Base-by-base conservation (phyloP, 257 asterid species). In the Solanum dulcamara region DNA sequence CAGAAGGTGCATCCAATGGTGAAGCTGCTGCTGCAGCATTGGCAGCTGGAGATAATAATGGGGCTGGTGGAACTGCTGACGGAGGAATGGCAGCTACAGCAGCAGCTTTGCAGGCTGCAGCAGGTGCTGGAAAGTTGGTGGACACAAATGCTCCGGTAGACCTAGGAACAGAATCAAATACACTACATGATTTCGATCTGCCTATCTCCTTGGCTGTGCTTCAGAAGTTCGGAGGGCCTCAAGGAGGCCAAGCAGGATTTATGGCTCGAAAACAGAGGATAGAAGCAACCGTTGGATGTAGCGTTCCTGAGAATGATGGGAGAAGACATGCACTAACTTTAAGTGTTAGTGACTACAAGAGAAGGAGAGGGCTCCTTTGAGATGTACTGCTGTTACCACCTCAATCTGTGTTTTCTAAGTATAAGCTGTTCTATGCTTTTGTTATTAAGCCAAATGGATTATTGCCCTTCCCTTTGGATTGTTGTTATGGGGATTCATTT, bases 341-440 rank as follows among this genome's bases (percentile, higher is more conserved):
- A 94, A 91, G 95, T 8, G 95, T 95, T 66, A 95, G 98, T 15
- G 99, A 96, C 89, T 95, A 96, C 85, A 96, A 95, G 93, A 90
- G 99, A 74, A 86, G 99, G 83, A 93, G 98, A 89, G 99, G 98
- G 17, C 91, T 96, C 88, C 96, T 96, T 22, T 96, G 93, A 93
- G 35, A 68, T 82, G 44, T 48, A 55, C 46, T 67, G 60, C 66
- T 81, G 57, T 59, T 81, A 26, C 84, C 84, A 15, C 20, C 18
- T 80, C 26, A 24, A 53, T 28, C 24, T 48, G 30, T 80, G 51
- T 22, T 33, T 50, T 80, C 15, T 0, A 80, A 33, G 33, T 12
- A 68, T 33, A 44, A 68, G 48, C 15, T 33, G 79, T 20, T 68
- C 26, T 68, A 68, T 68, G 79, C 6, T 44, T 46, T 83, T 66